Evolutionary conservation across 441 rosid species (phyloP), one percentile per base, ranked within the genome.

Genomic region (Daphne laureola): DNA sequence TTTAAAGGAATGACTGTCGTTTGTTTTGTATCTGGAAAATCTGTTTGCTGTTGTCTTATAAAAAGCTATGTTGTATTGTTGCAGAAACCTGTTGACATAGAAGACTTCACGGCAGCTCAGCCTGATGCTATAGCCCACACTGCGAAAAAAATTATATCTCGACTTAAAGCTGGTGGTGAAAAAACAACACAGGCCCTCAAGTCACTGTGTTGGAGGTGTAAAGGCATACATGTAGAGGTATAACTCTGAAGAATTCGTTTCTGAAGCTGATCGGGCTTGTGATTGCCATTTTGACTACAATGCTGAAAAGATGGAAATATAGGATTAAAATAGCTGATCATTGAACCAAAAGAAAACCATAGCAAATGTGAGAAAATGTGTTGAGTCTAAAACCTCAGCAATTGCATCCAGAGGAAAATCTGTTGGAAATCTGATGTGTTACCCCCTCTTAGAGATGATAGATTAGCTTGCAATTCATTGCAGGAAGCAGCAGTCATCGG

Each of bases 221-320:
- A 83, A 69, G 80, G 91, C 53, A 73, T 93, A 53, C 96, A 76
- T 71, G 96, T 82, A 23, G 97, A 90, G 96, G 99, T 92, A 80
- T 75, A 40, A 60, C 36, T 17, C n/a, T 54, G 17, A 21, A 18
- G 48, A 31, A 46, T 38, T 57, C 14, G 56, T 59, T 45, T 46
- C 53, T 43, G 18, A 41, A 55, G 40, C 43, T 53, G 21, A 26
- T 61, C 0, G 18, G 42, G 25, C 31, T 16, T 50, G n/a, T 3
- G 9, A 7, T 7, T 31, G 11, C 38, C 46, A 5, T 23, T 51
- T 14, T 51, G 46, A 3, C 46, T 46, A 11, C 38, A 31, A 31
- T 5, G 6, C 38, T 31, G 8, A 31, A 31, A 31, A 9, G 38
- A 9, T 31, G 38, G 4, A 31, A 31, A 31, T 31, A 31, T 2